Conservation (phyloP, 2,329 filamentous ascomycete genomes). For the Aspergillus terreus region DNA sequence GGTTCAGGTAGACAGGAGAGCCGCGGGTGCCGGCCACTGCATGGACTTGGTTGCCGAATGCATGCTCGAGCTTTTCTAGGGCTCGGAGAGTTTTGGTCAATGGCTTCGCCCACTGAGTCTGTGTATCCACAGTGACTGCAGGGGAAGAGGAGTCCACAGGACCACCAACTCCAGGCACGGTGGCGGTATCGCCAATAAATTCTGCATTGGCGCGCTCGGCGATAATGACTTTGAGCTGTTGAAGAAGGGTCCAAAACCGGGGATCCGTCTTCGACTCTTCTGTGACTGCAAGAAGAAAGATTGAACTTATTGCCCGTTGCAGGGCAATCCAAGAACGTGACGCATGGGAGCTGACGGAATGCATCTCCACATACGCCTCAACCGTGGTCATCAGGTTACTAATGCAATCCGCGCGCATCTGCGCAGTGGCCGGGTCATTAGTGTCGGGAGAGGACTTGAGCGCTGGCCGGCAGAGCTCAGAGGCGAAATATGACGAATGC, state of each 20-base stretch:
- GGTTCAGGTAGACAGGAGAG: slow-evolving; percentile 20
- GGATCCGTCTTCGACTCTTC: slow-evolving; percentile 42
- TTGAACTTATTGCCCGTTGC: slow-evolving; percentile 46
- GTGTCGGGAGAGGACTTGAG: slow-evolving; percentile 50
- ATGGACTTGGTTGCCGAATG: slow-evolving; percentile 28
- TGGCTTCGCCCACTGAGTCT: slow-evolving; percentile 45
- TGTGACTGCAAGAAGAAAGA: slow-evolving; percentile 45
- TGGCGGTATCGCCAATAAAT: slow-evolving; percentile 11
- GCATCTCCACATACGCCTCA: slow-evolving; percentile 58
- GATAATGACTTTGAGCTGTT: slow-evolving; percentile 43
- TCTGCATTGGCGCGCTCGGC: slow-evolving; percentile 31
- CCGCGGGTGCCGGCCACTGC: slow-evolving; percentile 2
- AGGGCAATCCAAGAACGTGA: slow-evolving; percentile 46
- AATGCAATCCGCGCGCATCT: slow-evolving; percentile 53
- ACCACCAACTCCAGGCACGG: slow-evolving; percentile 22
- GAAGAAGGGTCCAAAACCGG: slow-evolving; percentile 38
- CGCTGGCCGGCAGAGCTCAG: slow-evolving; percentile 59
- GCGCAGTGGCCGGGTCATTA: slow-evolving; percentile 35
- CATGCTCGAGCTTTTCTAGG: slow-evolving; percentile 43
- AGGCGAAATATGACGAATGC: slow-evolving; percentile 60
- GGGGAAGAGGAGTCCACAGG: slow-evolving; percentile 26
- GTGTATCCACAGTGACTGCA: slow-evolving; percentile 28
- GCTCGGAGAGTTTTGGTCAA: slow-evolving; percentile 45
- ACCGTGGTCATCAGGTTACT: slow-evolving; percentile 54
- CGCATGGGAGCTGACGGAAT: slow-evolving; percentile 39